Evolutionary conservation across 352 stramenopile genomes (phyloP), one percentile per base, ranked within the genome.

Genomic region (Globisporangium middletonii): DNA sequence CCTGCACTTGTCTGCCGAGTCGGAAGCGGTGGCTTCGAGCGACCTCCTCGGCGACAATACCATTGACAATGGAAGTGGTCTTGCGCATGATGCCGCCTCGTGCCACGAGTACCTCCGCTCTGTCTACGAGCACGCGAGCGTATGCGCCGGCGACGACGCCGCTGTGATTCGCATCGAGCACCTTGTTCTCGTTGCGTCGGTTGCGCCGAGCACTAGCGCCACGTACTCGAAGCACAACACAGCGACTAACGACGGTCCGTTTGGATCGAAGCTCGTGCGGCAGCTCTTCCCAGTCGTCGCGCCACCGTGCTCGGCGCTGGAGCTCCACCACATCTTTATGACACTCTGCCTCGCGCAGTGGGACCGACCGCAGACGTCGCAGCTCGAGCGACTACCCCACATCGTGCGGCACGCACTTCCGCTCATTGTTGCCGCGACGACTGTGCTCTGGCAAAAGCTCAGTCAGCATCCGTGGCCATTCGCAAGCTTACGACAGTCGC

Each of bases 371-470:
- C 26, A 35, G 30, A 15, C 27, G 0, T 35, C 45, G 12, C 35
- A 57, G 6, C 13, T 55, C 5, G 58, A 49, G 27, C 55, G 60
- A 1, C 19, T 84, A 0, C 28, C 68, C 1, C 33, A 53, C 27
- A 4, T 48, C 4, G 51, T 82, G 18, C 61, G 60, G 7, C 50
- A 68, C 0, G 53, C 59, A 1, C 16, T 84, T 11, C 68, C 69
- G 1, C 26, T 69, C 0, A 19, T 84, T 4, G 61, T 77, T 1
- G 69, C 74, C 23, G 72, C 55, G 0, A 83, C 75, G 0, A 79
- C 64, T 0, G 67, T 84, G 9, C 55, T 90, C 2, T 90, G 79
- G 79, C 71, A 88, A 33, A 66, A 67, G 19, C 53, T 87, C 9
- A 58, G 69, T 5, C 51, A 12, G 8, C 54, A 23, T 1, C 16